These are phyloP conservation scores for Achlya hypogyna DNA, from an alignment of 352 stramenopile genomes.

Conservation along the genomic window DNA sequence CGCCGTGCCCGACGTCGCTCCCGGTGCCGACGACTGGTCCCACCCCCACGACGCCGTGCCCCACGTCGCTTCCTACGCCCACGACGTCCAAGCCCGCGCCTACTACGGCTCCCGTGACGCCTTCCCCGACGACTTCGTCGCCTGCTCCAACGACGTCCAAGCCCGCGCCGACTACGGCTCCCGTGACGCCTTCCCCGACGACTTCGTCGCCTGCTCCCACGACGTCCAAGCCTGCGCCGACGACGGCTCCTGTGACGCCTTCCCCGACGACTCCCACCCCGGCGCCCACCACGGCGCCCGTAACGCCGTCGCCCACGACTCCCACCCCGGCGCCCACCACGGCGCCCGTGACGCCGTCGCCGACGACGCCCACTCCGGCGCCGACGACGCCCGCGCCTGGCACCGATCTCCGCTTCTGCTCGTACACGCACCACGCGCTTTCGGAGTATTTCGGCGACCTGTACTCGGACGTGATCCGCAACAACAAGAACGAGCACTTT, in stretches of 20 bases:
- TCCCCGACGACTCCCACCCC: background rate
- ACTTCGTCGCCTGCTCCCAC: background rate
- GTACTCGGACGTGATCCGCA: background rate
- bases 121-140: no score
- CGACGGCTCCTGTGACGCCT: background rate
- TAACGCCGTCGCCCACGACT: background rate
- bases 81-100: no score
- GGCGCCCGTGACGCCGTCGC: no score
- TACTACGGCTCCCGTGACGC: no score
- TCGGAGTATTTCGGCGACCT: background rate
- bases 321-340: background rate
- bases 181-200: background rate
- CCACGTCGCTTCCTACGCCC: no score
- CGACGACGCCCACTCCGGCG: background rate
- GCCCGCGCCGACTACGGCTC: background rate
- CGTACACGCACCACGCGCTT: background rate
- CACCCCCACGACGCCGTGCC: no score
- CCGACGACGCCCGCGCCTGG: background rate
- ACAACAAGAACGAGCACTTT: background rate
- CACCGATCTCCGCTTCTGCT: background rate
- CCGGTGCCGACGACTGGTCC: no score
- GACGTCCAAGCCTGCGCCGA: no score
- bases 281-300: background rate
- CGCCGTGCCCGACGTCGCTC: no score
- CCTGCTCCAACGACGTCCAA: background rate